Evolutionary conservation across 2,329 filamentous ascomycete species (phyloP).

Genomic region (Tolypocladium ovalisporum): DNA sequence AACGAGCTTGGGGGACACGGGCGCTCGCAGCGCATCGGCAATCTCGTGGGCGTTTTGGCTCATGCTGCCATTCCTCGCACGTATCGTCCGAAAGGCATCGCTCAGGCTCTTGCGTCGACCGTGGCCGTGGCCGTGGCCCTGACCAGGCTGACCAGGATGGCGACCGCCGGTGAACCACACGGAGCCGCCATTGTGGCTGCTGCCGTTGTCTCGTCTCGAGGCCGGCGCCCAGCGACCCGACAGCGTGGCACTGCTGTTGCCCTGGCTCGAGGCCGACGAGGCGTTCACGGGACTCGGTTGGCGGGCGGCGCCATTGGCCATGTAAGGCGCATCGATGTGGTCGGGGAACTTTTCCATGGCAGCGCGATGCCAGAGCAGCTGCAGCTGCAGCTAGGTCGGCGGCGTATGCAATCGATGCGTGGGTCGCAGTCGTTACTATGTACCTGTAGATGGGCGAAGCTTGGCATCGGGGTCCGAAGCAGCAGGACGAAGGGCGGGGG

Average conservation of each 20-base stretch:
- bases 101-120: slow-evolving; percentile 74
- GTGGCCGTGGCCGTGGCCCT: slow-evolving; percentile 55
- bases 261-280: slow-evolving; percentile 11
- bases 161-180: slow-evolving; percentile 20
- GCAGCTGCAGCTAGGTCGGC: background rate
- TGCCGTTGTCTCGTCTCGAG: slow-evolving; percentile 12
- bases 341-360: slow-evolving; percentile 49
- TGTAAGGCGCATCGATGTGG: slow-evolving; percentile 31
- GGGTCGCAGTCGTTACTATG: background rate
- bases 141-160: slow-evolving; percentile 48
- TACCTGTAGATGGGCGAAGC: background rate
- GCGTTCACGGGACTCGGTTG: slow-evolving; percentile 15
- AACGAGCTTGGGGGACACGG: slow-evolving; percentile 77
- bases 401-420: background rate
- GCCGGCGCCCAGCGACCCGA: slow-evolving; percentile 17
- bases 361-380: slow-evolving; percentile 2
- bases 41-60: slow-evolving; percentile 91
- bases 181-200: background rate
- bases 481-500: no score
- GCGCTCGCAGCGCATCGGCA: slow-evolving; percentile 80
- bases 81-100: slow-evolving; percentile 77
- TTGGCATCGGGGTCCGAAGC: background rate
- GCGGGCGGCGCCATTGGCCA: slow-evolving; percentile 14
- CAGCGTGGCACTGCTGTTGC: slow-evolving; percentile 16
- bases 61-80: slow-evolving; percentile 71